Evolutionary conservation across 495 filamentous ascomycete genomes (phyloP).

Genomic region (Collariella sp.): DNA sequence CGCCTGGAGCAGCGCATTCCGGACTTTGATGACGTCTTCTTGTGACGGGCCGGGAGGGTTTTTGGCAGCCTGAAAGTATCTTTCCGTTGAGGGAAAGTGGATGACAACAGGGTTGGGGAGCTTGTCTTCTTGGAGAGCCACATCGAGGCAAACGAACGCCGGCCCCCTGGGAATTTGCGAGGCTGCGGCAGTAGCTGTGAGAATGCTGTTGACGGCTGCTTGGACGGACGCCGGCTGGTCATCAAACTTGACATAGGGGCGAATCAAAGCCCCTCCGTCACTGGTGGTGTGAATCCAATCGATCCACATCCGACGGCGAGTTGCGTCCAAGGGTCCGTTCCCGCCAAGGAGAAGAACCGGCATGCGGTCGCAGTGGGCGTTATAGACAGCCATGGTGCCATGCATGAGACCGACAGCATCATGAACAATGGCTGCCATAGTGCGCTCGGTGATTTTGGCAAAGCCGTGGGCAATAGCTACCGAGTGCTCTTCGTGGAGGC

Average conservation of each 20-base stretch:
- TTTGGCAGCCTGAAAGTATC: neutral
- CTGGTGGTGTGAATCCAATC: neutral
- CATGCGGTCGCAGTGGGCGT: neutral
- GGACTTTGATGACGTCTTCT: neutral
- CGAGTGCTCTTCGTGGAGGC: constrained; percentile 1
- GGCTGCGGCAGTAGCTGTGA: neutral
- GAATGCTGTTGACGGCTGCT: neutral
- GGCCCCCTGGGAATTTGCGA: neutral
- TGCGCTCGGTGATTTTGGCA: neutral
- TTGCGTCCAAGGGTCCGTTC: neutral
- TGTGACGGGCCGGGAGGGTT: neutral
- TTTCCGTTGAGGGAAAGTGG: neutral
- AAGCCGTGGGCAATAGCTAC: constrained; percentile 1
- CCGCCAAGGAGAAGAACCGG: neutral
- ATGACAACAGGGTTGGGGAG: neutral
- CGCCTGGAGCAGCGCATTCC: neutral
- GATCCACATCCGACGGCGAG: neutral
- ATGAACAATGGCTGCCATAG: neutral
- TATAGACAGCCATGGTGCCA: neutral
- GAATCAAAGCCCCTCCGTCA: neutral
- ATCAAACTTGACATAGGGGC: neutral
- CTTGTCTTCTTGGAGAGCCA: neutral
- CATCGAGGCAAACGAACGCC: neutral
- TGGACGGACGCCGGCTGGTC: neutral
- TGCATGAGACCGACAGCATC: constrained; percentile 4